These are phyloP conservation scores for Leucocoprinus sp. DNA, from an alignment of 768 basidiomycete species.

Conservation along the genomic window DNA sequence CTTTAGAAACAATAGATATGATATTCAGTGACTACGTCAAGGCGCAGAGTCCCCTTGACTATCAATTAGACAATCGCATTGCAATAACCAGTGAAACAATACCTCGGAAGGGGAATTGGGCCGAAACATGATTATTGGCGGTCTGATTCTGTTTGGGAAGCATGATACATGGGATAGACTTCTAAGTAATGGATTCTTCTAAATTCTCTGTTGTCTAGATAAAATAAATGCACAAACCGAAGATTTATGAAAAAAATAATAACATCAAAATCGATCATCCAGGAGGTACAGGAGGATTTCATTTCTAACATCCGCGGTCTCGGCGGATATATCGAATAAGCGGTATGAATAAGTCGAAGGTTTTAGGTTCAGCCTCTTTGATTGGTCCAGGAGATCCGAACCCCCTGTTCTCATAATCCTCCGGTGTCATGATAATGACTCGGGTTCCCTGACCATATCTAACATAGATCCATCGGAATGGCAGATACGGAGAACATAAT, in stretches of 20 bases:
- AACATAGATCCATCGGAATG: background rate
- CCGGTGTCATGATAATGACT: conserved; percentile 5
- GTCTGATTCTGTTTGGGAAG: background rate
- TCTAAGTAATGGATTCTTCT: conserved; percentile 6
- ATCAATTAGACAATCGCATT: conserved; percentile 19
- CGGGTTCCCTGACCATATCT: conserved; percentile 14
- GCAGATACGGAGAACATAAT: background rate
- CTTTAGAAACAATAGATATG: conserved; percentile 26
- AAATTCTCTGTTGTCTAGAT: conserved; percentile 2
- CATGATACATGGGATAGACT: conserved; percentile 8
- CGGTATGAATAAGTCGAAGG: background rate
- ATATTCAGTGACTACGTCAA: conserved; percentile 25
- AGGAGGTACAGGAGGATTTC: background rate
- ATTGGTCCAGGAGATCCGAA: background rate
- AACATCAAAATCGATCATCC: conserved; percentile 8
- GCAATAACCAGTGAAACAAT: conserved; percentile 16
- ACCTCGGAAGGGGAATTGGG: conserved; percentile 15
- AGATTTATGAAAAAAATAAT: background rate
- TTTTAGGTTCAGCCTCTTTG: background rate
- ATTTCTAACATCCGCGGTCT: background rate
- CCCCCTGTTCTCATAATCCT: background rate
- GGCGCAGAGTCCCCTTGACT: conserved; percentile 18
- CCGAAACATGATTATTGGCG: background rate
- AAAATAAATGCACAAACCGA: background rate
- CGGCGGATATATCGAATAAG: background rate